A percentile compares a stretch with the other conserved stretches of the same genome.
Conservation (phyloP, 176 grass and related monocot species). For the Cenchrus fungigraminus region DNA sequence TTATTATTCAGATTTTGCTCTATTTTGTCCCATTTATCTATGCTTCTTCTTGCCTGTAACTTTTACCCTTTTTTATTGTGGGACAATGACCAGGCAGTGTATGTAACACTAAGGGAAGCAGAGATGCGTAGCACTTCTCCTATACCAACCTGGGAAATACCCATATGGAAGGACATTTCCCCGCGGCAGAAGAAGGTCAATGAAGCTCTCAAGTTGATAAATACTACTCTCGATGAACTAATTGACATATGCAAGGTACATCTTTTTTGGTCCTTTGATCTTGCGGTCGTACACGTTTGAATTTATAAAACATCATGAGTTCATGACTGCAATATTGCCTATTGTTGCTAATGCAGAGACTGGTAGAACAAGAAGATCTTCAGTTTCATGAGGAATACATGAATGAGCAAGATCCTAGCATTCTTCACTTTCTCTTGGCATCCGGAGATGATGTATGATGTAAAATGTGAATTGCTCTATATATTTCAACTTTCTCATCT, state of each 20-base stretch:
- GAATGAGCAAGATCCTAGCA: constrained; percentile 97
- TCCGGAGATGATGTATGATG: constrained; percentile 92
- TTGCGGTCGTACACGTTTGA: constrained; percentile 5
- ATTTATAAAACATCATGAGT: not conserved
- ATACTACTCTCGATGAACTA: constrained; percentile 79
- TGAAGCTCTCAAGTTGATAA: constrained; percentile 82
- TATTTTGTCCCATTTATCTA: not conserved
- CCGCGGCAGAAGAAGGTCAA: constrained; percentile 92
- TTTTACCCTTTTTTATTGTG: not conserved
- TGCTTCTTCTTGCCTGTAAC: not conserved
- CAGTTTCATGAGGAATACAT: constrained; percentile 98
- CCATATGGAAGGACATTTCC: constrained; percentile 99
- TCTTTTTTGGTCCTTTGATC: constrained; percentile 14
- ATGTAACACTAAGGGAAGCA: constrained; percentile 78
- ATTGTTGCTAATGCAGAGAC: constrained; percentile 62
- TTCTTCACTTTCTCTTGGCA: constrained; percentile 96
- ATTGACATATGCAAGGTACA: constrained; percentile 88
- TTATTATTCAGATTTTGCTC: constrained; percentile 35
- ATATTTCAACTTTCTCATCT: constrained; percentile 3
- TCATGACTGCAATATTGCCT: not conserved
- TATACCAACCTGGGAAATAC: constrained; percentile 98
- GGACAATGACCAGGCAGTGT: constrained; percentile 71
- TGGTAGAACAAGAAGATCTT: constrained; percentile 94
- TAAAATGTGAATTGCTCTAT: not conserved
- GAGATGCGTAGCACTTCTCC: constrained; percentile 95